Percentiles rank a stretch among this genome's conserved stretches.
Evolutionary conservation across 23 red algal species (phyloP).

Genomic region (Gracilaria caudata): DNA sequence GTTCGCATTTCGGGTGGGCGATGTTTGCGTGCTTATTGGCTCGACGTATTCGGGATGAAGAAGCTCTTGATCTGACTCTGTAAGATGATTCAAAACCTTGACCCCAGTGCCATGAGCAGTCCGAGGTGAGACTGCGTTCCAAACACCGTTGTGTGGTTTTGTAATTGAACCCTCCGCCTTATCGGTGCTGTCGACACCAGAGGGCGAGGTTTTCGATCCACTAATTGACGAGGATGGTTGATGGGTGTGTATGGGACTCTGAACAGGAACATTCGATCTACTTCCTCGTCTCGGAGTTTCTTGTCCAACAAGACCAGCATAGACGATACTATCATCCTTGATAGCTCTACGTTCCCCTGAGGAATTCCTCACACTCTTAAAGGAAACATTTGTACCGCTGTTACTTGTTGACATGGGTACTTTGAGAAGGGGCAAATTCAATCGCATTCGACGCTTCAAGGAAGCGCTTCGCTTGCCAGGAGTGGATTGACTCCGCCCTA

Average conservation of each 20-base stretch:
- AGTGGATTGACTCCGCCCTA: slow-evolving; percentile 39
- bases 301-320: slow-evolving; percentile 11
- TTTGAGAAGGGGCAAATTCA: slow-evolving; percentile 27
- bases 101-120: background rate
- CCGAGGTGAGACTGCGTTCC: background rate
- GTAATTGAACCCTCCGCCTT: background rate
- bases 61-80: slow-evolving; percentile 17
- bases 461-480: slow-evolving; percentile 9
- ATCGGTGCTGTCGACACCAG: background rate
- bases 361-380: slow-evolving; percentile 20
- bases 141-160: background rate
- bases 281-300: background rate
- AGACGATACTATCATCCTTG: slow-evolving; percentile 31
- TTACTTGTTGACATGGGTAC: background rate
- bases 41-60: background rate
- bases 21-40: background rate
- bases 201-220: background rate
- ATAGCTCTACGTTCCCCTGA: slow-evolving; percentile 16
- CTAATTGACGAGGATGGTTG: background rate
- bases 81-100: slow-evolving; percentile 7
- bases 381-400: background rate
- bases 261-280: background rate
- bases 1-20: background rate
- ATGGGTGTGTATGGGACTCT: background rate
- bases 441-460: slow-evolving; percentile 12